These are phyloP conservation scores for Clarireedia paspali DNA, from an alignment of 2,329 filamentous ascomycete species.

Conservation along the genomic window DNA sequence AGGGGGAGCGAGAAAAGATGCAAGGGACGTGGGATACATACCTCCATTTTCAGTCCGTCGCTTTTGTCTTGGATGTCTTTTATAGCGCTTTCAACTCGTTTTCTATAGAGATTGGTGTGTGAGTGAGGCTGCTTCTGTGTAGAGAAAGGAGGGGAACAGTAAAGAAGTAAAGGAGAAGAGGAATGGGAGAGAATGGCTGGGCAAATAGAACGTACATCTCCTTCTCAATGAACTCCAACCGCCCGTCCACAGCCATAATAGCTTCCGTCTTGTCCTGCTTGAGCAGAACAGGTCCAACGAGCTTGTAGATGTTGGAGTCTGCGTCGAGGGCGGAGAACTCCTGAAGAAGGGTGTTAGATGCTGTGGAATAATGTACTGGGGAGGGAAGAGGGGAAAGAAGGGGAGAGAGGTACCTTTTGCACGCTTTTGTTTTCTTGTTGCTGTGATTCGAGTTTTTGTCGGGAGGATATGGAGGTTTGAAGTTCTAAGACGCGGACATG, in stretches of 20 bases:
- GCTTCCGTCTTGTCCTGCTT: constrained; percentile 94
- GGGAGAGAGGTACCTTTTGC: constrained; percentile 53
- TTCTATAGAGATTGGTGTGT: constrained; percentile 37
- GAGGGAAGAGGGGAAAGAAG: neutral
- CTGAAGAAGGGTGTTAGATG: constrained; percentile 34
- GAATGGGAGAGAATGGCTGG: neutral
- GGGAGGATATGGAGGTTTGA: constrained; percentile 64
- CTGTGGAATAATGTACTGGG: neutral
- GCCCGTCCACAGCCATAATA: constrained; percentile 80
- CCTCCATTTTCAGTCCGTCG: constrained; percentile 58
- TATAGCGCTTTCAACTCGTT: constrained; percentile 60
- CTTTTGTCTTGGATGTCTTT: constrained; percentile 55
- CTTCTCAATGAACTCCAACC: constrained; percentile 85
- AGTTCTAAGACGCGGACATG: constrained; percentile 56
- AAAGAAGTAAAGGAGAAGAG: neutral
- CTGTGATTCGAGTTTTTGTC: constrained; percentile 90
- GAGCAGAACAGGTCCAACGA: constrained; percentile 83
- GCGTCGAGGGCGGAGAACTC: constrained; percentile 77
- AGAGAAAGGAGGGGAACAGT: neutral
- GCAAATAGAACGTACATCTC: constrained; percentile 63
- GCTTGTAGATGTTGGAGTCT: constrained; percentile 89
- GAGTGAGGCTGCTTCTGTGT: neutral
- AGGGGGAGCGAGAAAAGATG: neutral
- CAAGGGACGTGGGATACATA: constrained; percentile 29
- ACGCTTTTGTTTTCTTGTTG: constrained; percentile 88